Percentiles rank a stretch among this genome's conserved stretches.
Evolutionary conservation across 2,329 filamentous ascomycete genomes (phyloP).

Genomic region (Microcyclosporella mali): DNA sequence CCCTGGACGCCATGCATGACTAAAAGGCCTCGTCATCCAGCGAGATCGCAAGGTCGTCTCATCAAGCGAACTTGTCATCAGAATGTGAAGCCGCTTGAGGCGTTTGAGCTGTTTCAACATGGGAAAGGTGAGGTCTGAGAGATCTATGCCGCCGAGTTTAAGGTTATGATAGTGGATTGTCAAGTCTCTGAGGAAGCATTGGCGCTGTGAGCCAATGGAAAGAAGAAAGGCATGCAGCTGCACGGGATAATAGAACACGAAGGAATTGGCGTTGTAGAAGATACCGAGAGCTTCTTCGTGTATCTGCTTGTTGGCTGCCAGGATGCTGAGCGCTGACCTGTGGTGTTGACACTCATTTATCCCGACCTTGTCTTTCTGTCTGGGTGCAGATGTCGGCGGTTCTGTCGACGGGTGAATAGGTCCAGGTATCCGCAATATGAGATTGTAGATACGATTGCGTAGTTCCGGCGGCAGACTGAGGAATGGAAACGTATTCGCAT

Average conservation of each 20-base stretch:
- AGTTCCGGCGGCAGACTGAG: constrained; percentile 24
- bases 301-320: constrained; percentile 23
- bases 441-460: constrained; percentile 24
- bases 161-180: constrained; percentile 23
- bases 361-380: not conserved
- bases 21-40: not conserved
- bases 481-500: constrained; percentile 14
- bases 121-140: constrained; percentile 17
- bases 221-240: constrained; percentile 21
- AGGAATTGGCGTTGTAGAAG: constrained; percentile 22
- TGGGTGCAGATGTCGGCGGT: constrained; percentile 6
- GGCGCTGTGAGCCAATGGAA: constrained; percentile 12
- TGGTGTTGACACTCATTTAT: constrained; percentile 1
- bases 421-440: constrained; percentile 17
- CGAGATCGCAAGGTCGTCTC: not conserved
- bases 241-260: constrained; percentile 25
- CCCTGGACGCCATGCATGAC: not conserved
- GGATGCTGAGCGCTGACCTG: constrained; percentile 19
- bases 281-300: constrained; percentile 22
- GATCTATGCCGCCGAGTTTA: constrained; percentile 16
- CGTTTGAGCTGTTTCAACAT: constrained; percentile 15
- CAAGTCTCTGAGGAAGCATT: constrained; percentile 17
- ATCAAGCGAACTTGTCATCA: constrained; percentile 9
- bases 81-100: constrained; percentile 16
- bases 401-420: constrained; percentile 19